These are phyloP conservation scores for Aspergillus sp. DNA, from an alignment of 2,329 filamentous ascomycete genomes.

Conservation along the genomic window DNA sequence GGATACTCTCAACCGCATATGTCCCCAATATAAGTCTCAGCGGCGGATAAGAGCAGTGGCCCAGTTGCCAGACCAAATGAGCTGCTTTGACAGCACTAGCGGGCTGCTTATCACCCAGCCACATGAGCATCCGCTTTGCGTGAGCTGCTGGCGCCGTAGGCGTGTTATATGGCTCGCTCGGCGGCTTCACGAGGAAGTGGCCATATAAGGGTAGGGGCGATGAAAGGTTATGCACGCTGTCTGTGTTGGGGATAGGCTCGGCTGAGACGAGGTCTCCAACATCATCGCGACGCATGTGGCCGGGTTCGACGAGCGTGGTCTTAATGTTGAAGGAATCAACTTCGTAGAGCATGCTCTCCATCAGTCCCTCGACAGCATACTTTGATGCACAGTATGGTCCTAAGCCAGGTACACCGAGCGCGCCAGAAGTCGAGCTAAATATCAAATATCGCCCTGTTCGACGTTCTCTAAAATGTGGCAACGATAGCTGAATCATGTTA, in stretches of 20 bases:
- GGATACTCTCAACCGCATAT: slow-evolving; percentile 93
- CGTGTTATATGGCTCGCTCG: slow-evolving; percentile 76
- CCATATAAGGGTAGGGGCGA: slow-evolving; percentile 75
- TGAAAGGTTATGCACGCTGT: slow-evolving; percentile 32
- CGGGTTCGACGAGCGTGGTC: slow-evolving; percentile 88
- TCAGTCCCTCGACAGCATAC: slow-evolving; percentile 91
- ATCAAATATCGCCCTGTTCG: slow-evolving; percentile 81
- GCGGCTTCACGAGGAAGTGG: slow-evolving; percentile 86
- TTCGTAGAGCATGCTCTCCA: slow-evolving; percentile 96
- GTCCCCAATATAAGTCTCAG: slow-evolving; percentile 82
- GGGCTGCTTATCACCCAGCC: slow-evolving; percentile 89
- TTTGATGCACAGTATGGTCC: slow-evolving; percentile 97
- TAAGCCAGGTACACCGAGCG: slow-evolving; percentile 87
- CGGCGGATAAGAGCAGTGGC: slow-evolving; percentile 91
- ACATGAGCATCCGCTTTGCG: slow-evolving; percentile 87
- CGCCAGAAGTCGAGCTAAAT: slow-evolving; percentile 88
- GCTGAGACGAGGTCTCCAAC: slow-evolving; percentile 32
- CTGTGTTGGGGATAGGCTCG: neutral
- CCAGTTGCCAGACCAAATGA: slow-evolving; percentile 91
- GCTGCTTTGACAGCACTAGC: slow-evolving; percentile 91
- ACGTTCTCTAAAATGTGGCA: slow-evolving; percentile 83
- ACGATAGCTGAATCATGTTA: slow-evolving; percentile 84
- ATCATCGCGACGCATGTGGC: slow-evolving; percentile 84
- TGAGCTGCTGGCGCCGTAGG: slow-evolving; percentile 82
- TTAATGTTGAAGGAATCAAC: slow-evolving; percentile 90